These are phyloP conservation scores for Perilla frutescens DNA, from an alignment of 257 asterid genomes.

Conservation along the genomic window DNA sequence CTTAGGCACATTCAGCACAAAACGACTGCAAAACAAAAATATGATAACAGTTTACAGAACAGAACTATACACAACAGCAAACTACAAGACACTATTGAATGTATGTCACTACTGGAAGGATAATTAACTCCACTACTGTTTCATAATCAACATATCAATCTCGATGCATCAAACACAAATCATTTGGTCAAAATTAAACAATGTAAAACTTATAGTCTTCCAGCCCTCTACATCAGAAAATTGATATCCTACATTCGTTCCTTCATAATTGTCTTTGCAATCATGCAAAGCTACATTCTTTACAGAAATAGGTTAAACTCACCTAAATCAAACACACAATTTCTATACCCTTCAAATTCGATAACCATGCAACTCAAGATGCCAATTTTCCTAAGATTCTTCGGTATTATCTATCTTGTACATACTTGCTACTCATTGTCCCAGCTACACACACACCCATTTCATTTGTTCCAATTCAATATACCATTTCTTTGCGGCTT, in stretches of 20 bases:
- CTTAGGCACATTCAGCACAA: constrained; percentile 95
- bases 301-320: neutral
- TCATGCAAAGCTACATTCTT: constrained; percentile 2
- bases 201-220: neutral
- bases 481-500: neutral
- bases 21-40: constrained; percentile 71
- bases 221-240: constrained; percentile 11
- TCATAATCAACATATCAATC: neutral
- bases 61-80: neutral
- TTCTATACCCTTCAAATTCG: neutral
- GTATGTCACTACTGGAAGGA: neutral
- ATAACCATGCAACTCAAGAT: constrained; percentile 4
- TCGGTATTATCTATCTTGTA: neutral
- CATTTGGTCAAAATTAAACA: neutral
- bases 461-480: neutral
- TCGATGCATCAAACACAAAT: neutral
- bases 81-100: neutral
- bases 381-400: neutral
- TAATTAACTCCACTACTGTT: neutral
- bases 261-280: neutral
- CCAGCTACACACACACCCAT: neutral
- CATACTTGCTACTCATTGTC: neutral
- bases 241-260: neutral
- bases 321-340: constrained; percentile 15
- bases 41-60: constrained; percentile 6